Evolutionary conservation across 192 early-diverging fungal genomes (phyloP).

Genomic region (Coemansia sp.): DNA sequence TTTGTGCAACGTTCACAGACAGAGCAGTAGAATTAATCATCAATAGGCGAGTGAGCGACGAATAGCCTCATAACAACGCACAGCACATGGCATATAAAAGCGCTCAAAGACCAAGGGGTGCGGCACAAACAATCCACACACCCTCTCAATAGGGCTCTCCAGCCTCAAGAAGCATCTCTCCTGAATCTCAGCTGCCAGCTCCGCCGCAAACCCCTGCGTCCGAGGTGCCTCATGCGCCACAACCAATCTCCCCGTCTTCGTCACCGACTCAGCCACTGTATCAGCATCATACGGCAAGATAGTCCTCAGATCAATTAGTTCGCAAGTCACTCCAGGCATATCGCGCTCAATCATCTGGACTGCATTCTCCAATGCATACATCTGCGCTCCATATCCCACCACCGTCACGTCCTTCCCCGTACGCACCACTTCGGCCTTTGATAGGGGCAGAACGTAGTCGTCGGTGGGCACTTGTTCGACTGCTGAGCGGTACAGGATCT

Average conservation of each 20-base stretch:
- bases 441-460: conserved; percentile 87
- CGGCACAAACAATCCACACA: conserved; percentile 86
- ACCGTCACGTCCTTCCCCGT: conserved; percentile 85
- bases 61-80: conserved; percentile 85
- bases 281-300: conserved; percentile 92
- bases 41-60: conserved; percentile 74
- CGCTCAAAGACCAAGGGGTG: conserved; percentile 93
- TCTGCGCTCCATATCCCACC: conserved; percentile 87
- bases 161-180: conserved; percentile 89
- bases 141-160: conserved; percentile 86
- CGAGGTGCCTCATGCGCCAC: conserved; percentile 93
- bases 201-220: conserved; percentile 86
- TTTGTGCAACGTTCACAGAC: not conserved
- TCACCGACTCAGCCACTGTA: conserved; percentile 84
- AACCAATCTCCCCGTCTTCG: conserved; percentile 88
- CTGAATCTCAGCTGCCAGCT: conserved; percentile 85
- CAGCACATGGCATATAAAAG: conserved; percentile 87
- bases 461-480: conserved; percentile 92
- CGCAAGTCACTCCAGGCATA: conserved; percentile 81
- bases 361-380: conserved; percentile 91
- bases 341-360: conserved; percentile 81
- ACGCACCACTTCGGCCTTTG: conserved; percentile 88
- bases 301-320: conserved; percentile 89
- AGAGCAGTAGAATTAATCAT: not conserved
- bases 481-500: conserved; percentile 91